phyloP scores from a whole-genome alignment of 148 eudicot species.

The Nyssa sinensis region DNA sequence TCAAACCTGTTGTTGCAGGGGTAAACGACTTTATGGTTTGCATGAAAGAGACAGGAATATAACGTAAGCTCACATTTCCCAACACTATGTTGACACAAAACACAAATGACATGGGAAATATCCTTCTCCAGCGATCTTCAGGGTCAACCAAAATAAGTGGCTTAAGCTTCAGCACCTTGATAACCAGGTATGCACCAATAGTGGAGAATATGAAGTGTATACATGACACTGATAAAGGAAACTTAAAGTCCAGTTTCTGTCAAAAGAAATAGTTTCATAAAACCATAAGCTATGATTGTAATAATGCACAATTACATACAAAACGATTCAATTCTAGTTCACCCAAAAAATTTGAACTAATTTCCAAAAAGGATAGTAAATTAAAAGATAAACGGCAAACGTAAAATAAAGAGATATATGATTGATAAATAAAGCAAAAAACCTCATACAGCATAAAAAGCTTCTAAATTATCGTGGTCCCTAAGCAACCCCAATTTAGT shows the following conservation, averaged over 20 bases:
- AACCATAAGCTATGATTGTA: neutral
- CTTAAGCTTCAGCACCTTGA: constrained; percentile 64
- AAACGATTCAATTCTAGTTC: neutral
- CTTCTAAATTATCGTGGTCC: no score
- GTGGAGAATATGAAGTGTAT: constrained; percentile 81
- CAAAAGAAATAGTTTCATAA: constrained; percentile 5
- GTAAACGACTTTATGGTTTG: constrained; percentile 87
- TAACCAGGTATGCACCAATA: constrained; percentile 71
- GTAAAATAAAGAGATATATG: neutral
- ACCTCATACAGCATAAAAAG: no score
- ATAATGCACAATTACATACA: neutral
- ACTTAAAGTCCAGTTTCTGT: constrained; percentile 82
- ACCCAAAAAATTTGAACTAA: neutral
- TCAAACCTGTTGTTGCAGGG: constrained; percentile 83
- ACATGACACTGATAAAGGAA: constrained; percentile 74
- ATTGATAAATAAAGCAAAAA: neutral
- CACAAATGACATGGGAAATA: constrained; percentile 84
- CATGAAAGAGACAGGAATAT: constrained; percentile 87
- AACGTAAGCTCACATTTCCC: constrained; percentile 80
- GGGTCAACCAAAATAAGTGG: constrained; percentile 69
- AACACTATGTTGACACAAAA: constrained; percentile 79
- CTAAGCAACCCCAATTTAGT: no score
- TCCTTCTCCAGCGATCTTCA: constrained; percentile 84
- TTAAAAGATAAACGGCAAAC: neutral
- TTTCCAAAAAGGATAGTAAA: neutral